Evolutionary conservation across 331 rosid genomes (phyloP), one percentile per base, ranked within the genome.

Genomic region (Quercus phellos): DNA sequence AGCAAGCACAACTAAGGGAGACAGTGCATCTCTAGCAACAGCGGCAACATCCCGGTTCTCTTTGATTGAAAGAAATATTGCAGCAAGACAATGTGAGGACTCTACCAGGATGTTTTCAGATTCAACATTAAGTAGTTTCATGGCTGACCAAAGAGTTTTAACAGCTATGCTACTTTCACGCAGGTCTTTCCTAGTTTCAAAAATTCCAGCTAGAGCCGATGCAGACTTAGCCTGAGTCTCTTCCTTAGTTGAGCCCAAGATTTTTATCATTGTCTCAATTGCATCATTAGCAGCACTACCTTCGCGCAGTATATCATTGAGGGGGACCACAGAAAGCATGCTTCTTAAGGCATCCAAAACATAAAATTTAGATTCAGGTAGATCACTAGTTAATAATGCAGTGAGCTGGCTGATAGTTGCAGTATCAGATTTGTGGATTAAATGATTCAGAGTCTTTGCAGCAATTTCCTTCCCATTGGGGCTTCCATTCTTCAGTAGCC

Each of bases 221-320:
- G 99, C 98, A 70, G 99, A 86, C 87, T 91, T 93, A 72, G 99
- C 99, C 85, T 88, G 99, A 67, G 94, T 93, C 86, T 95, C 98
- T 89, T 95, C 98, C 77, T 87, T 93, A 46, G 89, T 80, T 54
- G 97, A 87, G 85, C 88, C 83, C 91, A 95, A 81, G 73, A 95
- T 80, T 81, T 75, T 89, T 67, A 95, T 90, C 92, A 92, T 89
- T 60, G 98, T 95, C 87, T 95, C 96, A 54, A 90, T 82, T 54
- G 99, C 97, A 84, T 95, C 99, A 63, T 89, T 85, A 8, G 98
- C 68, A 85, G 99, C 98, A 86, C 97, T 93, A 72, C 98, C 96
- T 88, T 91, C 99, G 60, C 94, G 97, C 68, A 89, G 79, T 89
- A 92, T 88, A 84, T 91, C 98, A 60, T 84, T 83, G 74, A 95